Evolutionary conservation across 805 yeast species (phyloP), one percentile per base, ranked within the genome.

Genomic region (Cyberlindnera lachancei): DNA sequence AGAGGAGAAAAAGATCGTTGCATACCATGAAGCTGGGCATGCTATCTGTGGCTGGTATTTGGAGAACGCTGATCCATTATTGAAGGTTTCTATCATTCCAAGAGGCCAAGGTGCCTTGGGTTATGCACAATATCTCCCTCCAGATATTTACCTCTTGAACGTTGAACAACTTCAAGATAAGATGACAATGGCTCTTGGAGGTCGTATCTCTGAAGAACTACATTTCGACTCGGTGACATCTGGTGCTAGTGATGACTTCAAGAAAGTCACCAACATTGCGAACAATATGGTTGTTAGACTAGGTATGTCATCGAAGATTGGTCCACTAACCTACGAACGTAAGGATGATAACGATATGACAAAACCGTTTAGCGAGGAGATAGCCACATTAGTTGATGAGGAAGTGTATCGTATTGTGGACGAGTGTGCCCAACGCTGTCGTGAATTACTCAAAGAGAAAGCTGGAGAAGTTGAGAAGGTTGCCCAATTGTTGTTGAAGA

Each of bases 11-110:
- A 75, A 68, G 41, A 76, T 86, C 18, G 96, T 94, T 36, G 98
- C 98, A 1, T 92, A 82, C 51, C 98, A 94, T 55, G 99, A 92
- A 59, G 98, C 99, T 4, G 99, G 98, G 4, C 98, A 94, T 60
- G 98, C 99, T 9, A 75, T 92, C 39, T 88, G 97, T 58, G 98
- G 98, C 10, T 92, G 98, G 99, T 87, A 66, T 52, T 69, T 92
- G 50, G 74, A 83, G 56, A 71, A 72, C 57, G 95, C 97, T 3
- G 96, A 90, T 54, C 98, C 98, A 7, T 64, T 94, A 36, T 67
- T 92, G 38, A 92, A 92, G 64, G 98, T 92, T 14, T 85, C 96
- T 12, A 92, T 94, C 48, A 85, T 92, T 40, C 98, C 99, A 25
- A 73, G 97, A 50, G 97, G 97, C 12, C 92, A 82, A 59, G 95